phyloP scores from a whole-genome alignment of 352 stramenopile genomes.

The Globisporangium carolinianum region DNA sequence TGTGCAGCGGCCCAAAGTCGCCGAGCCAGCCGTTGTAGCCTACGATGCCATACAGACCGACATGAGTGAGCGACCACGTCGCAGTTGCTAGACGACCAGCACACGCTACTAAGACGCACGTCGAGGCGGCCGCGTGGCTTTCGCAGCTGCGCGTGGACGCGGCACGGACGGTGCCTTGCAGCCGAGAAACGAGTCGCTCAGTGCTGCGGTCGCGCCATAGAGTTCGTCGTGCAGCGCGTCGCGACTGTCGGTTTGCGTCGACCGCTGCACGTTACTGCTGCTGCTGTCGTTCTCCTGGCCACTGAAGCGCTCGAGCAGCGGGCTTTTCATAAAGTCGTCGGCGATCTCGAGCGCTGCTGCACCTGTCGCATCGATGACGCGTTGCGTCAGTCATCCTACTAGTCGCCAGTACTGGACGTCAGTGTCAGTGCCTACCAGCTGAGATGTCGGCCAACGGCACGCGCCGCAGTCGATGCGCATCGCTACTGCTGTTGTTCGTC shows the following conservation, averaged over 20 bases:
- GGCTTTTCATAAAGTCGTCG: conserved; percentile 69
- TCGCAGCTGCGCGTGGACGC: neutral
- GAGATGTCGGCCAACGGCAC: conserved; percentile 49
- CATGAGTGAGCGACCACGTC: no score
- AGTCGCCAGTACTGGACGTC: neutral
- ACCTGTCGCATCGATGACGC: conserved; percentile 20
- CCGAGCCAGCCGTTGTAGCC: conserved; percentile 71
- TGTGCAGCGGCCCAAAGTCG: conserved; percentile 67
- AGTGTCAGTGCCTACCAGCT: conserved; percentile 23
- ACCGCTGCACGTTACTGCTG: no score
- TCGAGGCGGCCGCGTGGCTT: conserved; percentile 19
- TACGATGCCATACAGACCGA: conserved; percentile 10
- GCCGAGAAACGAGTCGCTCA: conserved; percentile 46
- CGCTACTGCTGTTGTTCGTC: neutral
- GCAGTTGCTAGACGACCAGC: no score
- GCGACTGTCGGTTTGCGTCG: no score
- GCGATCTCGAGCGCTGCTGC: conserved; percentile 77
- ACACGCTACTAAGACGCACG: conserved; percentile 1
- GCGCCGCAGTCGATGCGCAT: conserved; percentile 14
- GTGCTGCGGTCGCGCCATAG: conserved; percentile 31
- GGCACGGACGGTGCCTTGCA: conserved; percentile 20
- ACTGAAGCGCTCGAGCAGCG: conserved; percentile 60
- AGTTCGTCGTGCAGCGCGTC: no score
- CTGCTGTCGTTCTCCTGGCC: no score
- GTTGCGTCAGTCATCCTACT: no score